phyloP scores from a whole-genome alignment of 305 asterid species.

The Vinca major region DNA sequence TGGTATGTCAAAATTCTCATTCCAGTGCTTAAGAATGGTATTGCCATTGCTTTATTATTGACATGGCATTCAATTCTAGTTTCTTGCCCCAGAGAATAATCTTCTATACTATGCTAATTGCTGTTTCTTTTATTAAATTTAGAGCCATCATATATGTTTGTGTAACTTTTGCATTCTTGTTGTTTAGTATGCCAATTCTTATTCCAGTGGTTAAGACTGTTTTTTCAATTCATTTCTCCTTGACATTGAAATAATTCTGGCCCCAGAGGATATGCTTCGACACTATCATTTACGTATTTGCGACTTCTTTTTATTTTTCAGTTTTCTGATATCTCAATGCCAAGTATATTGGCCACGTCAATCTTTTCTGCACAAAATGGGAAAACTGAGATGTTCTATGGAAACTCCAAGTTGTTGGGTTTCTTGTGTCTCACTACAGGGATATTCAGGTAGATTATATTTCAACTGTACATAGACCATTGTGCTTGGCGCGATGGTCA shows the following conservation, averaged over 20 bases:
- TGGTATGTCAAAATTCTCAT: not conserved
- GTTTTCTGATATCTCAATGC: constrained; percentile 52
- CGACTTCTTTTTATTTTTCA: constrained; percentile 16
- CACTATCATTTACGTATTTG: not conserved
- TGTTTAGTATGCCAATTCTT: too few species aligned
- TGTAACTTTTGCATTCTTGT: too few species aligned
- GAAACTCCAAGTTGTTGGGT: constrained; percentile 29
- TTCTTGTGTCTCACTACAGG: constrained; percentile 42
- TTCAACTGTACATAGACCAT: not conserved
- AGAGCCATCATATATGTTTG: too few species aligned
- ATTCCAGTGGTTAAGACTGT: not conserved
- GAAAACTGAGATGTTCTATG: constrained; percentile 30
- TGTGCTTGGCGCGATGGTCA: too few species aligned
- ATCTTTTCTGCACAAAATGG: constrained; percentile 57
- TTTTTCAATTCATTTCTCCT: not conserved
- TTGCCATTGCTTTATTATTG: not conserved
- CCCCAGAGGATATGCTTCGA: not conserved
- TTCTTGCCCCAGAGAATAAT: not conserved
- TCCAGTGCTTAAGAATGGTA: not conserved
- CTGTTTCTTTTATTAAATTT: too few species aligned
- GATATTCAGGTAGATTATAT: constrained; percentile 39
- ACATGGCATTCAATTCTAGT: not conserved
- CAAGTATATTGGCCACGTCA: constrained; percentile 41
- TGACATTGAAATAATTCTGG: not conserved
- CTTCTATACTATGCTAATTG: not conserved